Evolutionary conservation across 2,329 filamentous ascomycete species (phyloP).

Genomic region (Magnaporthiopsis rhizophila): DNA sequence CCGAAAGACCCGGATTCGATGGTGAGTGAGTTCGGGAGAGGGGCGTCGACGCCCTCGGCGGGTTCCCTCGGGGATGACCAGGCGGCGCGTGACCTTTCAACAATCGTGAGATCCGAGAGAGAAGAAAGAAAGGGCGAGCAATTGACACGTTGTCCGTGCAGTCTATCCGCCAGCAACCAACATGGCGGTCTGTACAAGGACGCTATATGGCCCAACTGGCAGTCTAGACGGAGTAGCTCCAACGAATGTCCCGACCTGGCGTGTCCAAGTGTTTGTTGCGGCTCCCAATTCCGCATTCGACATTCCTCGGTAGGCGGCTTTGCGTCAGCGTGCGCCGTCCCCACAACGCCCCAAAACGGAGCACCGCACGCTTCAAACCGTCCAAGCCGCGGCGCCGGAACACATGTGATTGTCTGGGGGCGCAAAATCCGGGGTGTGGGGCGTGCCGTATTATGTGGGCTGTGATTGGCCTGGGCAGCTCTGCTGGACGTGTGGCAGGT

Average conservation of each 20-base stretch:
- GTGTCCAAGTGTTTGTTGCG: not conserved
- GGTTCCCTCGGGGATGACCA: not conserved
- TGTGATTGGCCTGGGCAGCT: not conserved
- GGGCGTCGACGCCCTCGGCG: not conserved
- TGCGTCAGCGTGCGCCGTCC: constrained; percentile 13
- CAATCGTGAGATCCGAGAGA: not conserved
- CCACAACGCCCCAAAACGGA: constrained; percentile 4
- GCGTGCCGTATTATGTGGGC: not conserved
- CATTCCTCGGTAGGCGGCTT: constrained; percentile 12
- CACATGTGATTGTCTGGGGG: constrained; percentile 14
- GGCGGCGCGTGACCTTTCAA: not conserved
- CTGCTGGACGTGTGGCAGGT: not conserved
- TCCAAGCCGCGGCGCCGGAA: not conserved
- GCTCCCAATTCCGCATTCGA: not conserved
- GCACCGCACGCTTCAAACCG: not conserved
- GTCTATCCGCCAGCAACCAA: not conserved
- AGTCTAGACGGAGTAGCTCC: not conserved
- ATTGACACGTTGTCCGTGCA: not conserved
- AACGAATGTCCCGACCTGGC: not conserved
- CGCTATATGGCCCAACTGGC: no score
- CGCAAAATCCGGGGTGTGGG: not conserved
- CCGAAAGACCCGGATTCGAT: no score
- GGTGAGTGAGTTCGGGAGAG: not conserved
- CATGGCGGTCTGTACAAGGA: not conserved
- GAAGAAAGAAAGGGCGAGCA: not conserved